These are phyloP conservation scores for Emericellopsis atlantica DNA, from an alignment of 2,329 filamentous ascomycete genomes.

Conservation along the genomic window DNA sequence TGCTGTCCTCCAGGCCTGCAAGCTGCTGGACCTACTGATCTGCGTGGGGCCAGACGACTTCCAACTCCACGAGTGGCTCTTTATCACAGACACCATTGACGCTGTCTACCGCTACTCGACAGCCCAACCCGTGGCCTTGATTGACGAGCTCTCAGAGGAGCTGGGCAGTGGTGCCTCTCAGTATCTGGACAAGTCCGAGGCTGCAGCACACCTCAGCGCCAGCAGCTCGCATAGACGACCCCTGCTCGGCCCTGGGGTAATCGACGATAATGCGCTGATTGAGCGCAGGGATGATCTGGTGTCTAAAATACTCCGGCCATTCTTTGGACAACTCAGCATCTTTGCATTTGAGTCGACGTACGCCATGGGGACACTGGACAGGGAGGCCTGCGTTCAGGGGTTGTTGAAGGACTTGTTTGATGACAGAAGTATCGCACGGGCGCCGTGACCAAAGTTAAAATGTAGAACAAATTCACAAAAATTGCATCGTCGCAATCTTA, in stretches of 20 bases:
- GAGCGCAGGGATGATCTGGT: constrained; percentile 59
- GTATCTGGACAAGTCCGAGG: constrained; percentile 17
- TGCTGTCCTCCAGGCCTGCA: constrained; percentile 80
- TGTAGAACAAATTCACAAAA: not conserved
- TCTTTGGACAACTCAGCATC: constrained; percentile 86
- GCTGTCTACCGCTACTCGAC: constrained; percentile 71
- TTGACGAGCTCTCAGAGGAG: constrained; percentile 73
- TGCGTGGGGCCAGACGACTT: constrained; percentile 87
- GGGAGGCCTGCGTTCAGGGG: constrained; percentile 47
- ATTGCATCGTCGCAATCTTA: not conserved
- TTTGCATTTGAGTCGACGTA: constrained; percentile 90
- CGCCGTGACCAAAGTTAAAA: constrained; percentile 23
- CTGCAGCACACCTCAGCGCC: constrained; percentile 20
- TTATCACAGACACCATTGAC: constrained; percentile 92
- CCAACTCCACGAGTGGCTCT: constrained; percentile 96
- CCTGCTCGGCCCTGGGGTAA: constrained; percentile 38
- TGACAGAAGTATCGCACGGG: constrained; percentile 55
- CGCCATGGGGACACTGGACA: constrained; percentile 61
- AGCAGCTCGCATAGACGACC: constrained; percentile 27
- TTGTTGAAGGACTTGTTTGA: constrained; percentile 69
- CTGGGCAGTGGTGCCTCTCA: constrained; percentile 37
- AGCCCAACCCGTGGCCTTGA: constrained; percentile 61
- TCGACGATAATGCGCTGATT: constrained; percentile 40
- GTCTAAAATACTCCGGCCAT: constrained; percentile 68
- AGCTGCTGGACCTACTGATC: constrained; percentile 80